Evolutionary conservation across 2,329 filamentous ascomycete genomes (phyloP).

Genomic region (Xylaria sp.): DNA sequence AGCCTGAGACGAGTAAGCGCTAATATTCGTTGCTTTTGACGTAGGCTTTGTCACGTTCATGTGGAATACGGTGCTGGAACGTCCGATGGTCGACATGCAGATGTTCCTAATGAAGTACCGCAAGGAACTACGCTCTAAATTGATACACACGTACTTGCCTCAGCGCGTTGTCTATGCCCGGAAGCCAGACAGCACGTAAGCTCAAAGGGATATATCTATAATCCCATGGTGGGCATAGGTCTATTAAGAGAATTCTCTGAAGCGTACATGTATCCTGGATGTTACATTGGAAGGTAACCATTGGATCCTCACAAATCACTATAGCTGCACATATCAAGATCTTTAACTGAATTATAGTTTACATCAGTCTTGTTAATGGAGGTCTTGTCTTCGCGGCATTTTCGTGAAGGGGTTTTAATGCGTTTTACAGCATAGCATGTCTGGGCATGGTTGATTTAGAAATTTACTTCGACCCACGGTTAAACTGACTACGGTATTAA

Average conservation of each 20-base stretch:
- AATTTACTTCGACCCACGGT: too few species aligned
- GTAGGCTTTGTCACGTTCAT: slow-evolving; percentile 26
- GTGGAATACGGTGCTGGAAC: slow-evolving; percentile 23
- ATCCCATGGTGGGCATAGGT: too few species aligned
- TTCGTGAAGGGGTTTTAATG: too few species aligned
- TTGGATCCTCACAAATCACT: background rate
- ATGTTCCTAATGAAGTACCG: slow-evolving; percentile 24
- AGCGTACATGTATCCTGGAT: too few species aligned
- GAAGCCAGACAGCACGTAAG: slow-evolving; percentile 20
- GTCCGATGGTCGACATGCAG: slow-evolving; percentile 25
- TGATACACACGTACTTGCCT: slow-evolving; percentile 20
- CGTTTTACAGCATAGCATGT: too few species aligned
- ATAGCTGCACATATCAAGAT: background rate
- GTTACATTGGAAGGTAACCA: background rate
- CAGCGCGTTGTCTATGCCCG: slow-evolving; percentile 25
- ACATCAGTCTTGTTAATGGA: too few species aligned
- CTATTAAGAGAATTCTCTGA: too few species aligned
- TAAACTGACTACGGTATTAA: too few species aligned
- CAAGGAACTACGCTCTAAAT: slow-evolving; percentile 17
- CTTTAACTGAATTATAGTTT: background rate
- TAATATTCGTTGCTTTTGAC: background rate
- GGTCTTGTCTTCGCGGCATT: too few species aligned
- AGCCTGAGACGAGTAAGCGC: background rate
- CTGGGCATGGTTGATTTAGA: too few species aligned
- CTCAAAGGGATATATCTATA: too few species aligned